Evolutionary conservation across 768 basidiomycete genomes (phyloP).

Genomic region (Xerocomellus amylosporus): DNA sequence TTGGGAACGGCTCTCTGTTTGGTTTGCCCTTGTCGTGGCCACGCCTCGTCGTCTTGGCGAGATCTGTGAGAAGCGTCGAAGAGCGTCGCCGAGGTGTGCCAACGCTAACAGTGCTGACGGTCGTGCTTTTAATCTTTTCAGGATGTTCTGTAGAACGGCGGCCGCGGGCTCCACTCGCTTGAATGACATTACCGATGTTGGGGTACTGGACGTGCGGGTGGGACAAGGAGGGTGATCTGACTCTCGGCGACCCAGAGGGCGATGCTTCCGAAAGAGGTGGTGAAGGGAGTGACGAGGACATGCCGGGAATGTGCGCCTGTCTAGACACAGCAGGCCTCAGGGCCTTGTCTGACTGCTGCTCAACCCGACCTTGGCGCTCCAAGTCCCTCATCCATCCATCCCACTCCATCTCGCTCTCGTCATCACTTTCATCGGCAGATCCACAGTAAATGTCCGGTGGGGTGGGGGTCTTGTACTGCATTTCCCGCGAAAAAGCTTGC

Average conservation of each 20-base stretch:
- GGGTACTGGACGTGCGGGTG: constrained; percentile 10
- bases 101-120: constrained; percentile 27
- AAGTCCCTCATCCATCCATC: constrained; percentile 63
- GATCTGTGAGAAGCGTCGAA: constrained; percentile 26
- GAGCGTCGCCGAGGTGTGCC: constrained; percentile 26
- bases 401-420: constrained; percentile 62
- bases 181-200: constrained; percentile 24
- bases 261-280: constrained; percentile 30
- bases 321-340: not conserved
- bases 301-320: not conserved
- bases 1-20: not conserved
- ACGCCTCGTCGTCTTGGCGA: constrained; percentile 1
- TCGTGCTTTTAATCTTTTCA: constrained; percentile 11
- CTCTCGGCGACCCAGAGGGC: constrained; percentile 22
- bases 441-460: constrained; percentile 11
- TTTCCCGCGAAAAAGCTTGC: constrained; percentile 22
- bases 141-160: constrained; percentile 3
- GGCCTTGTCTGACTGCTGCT: constrained; percentile 6
- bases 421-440: constrained; percentile 38
- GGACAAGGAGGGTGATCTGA: constrained; percentile 12
- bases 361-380: constrained; percentile 35
- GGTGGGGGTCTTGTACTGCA: constrained; percentile 18
- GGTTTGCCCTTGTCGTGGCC: constrained; percentile 9
- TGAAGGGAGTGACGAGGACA: constrained; percentile 21
- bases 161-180: not conserved